phyloP scores from a whole-genome alignment of 179 eudicot species.

The Spergularia azorica region DNA sequence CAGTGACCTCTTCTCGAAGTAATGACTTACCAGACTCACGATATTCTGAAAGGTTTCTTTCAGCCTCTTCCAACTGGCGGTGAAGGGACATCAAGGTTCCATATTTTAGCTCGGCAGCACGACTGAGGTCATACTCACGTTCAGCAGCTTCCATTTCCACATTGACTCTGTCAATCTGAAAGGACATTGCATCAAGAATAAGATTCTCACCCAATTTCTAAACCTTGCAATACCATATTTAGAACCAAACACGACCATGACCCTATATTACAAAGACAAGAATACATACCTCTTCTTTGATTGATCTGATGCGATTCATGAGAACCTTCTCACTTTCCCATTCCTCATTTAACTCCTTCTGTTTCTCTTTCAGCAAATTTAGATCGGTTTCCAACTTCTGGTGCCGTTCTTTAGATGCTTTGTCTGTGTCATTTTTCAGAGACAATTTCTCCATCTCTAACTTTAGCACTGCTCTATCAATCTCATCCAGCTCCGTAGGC shows the following conservation, averaged over 20 bases:
- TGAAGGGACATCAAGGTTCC: constrained; percentile 90
- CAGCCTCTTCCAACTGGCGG: constrained; percentile 91
- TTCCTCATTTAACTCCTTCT: constrained; percentile 76
- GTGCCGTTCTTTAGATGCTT: constrained; percentile 88
- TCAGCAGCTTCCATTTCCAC: constrained; percentile 99
- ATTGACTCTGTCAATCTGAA: constrained; percentile 93
- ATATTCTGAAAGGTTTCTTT: constrained; percentile 74
- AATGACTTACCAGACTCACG: constrained; percentile 72
- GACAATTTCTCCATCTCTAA: constrained; percentile 96
- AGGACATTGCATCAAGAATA: not conserved
- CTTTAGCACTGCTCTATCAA: constrained; percentile 85
- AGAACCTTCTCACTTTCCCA: constrained; percentile 92
- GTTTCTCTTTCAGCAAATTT: constrained; percentile 60
- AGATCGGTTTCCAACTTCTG: constrained; percentile 81
- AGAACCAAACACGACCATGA: not conserved
- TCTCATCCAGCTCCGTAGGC: constrained; percentile 94
- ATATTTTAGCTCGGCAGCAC: constrained; percentile 99
- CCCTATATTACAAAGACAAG: constrained; percentile 1
- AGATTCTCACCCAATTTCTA: not conserved
- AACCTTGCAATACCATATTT: not conserved
- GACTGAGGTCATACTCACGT: constrained; percentile 89
- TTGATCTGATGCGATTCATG: constrained; percentile 76
- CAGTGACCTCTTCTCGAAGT: constrained; percentile 91
- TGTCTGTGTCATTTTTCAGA: constrained; percentile 82
- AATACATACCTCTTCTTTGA: constrained; percentile 83